These are phyloP conservation scores for Aspergillus sp. DNA, from an alignment of 2,329 filamentous ascomycete species.

Conservation along the genomic window DNA sequence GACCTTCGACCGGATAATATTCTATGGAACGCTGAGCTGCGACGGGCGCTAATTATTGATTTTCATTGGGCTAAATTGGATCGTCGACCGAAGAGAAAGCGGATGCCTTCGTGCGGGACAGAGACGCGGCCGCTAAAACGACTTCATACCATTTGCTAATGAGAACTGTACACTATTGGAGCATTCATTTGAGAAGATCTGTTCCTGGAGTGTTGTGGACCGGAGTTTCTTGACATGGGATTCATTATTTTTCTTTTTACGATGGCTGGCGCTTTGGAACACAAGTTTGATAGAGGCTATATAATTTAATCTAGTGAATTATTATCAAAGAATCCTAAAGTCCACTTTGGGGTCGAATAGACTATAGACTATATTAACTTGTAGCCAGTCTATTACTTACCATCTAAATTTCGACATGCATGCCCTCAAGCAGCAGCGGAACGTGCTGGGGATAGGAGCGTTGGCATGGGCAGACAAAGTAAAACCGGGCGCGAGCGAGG, in stretches of 20 bases:
- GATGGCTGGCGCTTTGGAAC: neutral
- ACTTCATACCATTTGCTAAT: neutral
- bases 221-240: neutral
- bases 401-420: neutral
- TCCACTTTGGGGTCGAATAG: neutral
- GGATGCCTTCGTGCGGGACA: neutral
- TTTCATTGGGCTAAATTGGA: slow-evolving; percentile 14
- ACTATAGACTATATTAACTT: neutral
- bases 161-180: neutral
- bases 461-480: too few species aligned
- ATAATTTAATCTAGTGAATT: neutral
- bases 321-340: neutral
- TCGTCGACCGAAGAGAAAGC: slow-evolving; percentile 2
- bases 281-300: neutral
- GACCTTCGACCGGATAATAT: slow-evolving; percentile 16
- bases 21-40: slow-evolving; percentile 18
- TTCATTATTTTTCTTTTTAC: neutral
- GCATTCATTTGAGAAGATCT: neutral
- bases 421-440: neutral
- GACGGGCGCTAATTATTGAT: slow-evolving; percentile 16
- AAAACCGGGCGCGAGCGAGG: too few species aligned
- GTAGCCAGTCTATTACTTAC: neutral
- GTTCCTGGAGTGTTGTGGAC: neutral
- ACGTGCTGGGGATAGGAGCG: neutral
- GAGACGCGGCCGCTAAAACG: neutral